Evolutionary conservation across 306 rosid species (phyloP).

Genomic region (Fragaria iinumae): DNA sequence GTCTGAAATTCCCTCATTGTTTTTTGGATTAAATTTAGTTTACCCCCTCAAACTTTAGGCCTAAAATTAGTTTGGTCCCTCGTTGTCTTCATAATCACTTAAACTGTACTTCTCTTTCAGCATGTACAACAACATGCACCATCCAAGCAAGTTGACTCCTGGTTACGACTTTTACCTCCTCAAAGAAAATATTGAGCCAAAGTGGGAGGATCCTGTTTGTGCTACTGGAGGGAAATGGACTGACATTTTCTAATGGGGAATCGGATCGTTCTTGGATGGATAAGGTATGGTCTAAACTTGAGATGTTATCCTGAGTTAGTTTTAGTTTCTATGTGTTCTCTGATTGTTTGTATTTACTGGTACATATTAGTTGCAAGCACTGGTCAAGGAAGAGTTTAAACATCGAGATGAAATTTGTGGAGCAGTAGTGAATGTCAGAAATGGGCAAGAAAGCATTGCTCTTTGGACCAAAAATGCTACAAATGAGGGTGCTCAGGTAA

Average conservation of each 20-base stretch:
- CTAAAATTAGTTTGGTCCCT: no score
- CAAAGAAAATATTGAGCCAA: slow-evolving; percentile 77
- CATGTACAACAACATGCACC: slow-evolving; percentile 75
- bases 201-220: slow-evolving; percentile 96
- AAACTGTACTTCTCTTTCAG: slow-evolving; percentile 33
- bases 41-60: no score
- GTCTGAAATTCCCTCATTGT: no score
- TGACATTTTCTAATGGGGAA: slow-evolving; percentile 35
- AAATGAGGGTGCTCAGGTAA: slow-evolving; percentile 93
- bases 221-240: slow-evolving; percentile 94
- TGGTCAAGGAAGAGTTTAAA: slow-evolving; percentile 95
- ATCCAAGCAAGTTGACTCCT: slow-evolving; percentile 61
- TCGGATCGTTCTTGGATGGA: slow-evolving; percentile 82
- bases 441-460: slow-evolving; percentile 52
- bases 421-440: slow-evolving; percentile 85
- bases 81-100: slow-evolving; percentile 11
- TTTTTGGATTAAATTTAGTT: no score
- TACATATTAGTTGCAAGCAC: slow-evolving; percentile 63
- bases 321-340: background rate
- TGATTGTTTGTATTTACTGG: slow-evolving; percentile 20
- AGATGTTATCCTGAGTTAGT: background rate
- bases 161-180: slow-evolving; percentile 76
- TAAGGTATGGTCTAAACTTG: slow-evolving; percentile 50
- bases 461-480: slow-evolving; percentile 89
- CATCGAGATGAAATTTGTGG: slow-evolving; percentile 96